Percentiles rank a stretch among this genome's conserved stretches.
Evolutionary conservation across 805 yeast species (phyloP).

Genomic region (Komagataella pseudopastoris): DNA sequence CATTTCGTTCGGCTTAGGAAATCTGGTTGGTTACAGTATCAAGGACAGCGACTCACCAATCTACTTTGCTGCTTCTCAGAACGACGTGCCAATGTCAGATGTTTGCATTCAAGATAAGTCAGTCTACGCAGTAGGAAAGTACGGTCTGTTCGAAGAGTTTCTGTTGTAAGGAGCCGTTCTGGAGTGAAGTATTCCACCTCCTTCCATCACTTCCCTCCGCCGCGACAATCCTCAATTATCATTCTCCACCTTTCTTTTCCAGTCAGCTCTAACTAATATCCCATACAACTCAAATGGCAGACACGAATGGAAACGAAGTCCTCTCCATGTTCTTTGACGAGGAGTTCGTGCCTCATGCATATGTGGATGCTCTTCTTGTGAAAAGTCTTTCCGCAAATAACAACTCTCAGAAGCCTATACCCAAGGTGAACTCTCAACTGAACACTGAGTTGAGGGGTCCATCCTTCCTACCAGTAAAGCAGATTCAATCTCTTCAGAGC

Average conservation of each 20-base stretch:
- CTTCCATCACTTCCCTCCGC: background rate
- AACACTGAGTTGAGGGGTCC: background rate
- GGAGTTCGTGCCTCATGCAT: conserved; percentile 50
- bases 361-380: conserved; percentile 38
- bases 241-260: background rate
- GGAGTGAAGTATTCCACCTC: conserved; percentile 8
- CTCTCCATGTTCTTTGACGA: conserved; percentile 58
- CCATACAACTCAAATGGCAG: background rate
- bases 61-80: background rate
- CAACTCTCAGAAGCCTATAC: background rate
- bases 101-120: background rate
- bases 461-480: conserved; percentile 3
- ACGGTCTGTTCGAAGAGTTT: background rate
- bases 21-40: background rate
- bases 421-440: background rate
- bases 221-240: background rate
- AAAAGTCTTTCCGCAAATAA: background rate
- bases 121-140: background rate
- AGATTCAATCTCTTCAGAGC: conserved; percentile 27
- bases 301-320: conserved; percentile 17
- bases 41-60: background rate
- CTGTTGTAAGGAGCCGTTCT: background rate
- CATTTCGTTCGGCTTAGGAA: background rate
- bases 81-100: background rate
- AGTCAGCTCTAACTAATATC: background rate